Base-by-base conservation (phyloP, 192 early-diverging fungal species). In the Phlyctochytrium planicorne region DNA sequence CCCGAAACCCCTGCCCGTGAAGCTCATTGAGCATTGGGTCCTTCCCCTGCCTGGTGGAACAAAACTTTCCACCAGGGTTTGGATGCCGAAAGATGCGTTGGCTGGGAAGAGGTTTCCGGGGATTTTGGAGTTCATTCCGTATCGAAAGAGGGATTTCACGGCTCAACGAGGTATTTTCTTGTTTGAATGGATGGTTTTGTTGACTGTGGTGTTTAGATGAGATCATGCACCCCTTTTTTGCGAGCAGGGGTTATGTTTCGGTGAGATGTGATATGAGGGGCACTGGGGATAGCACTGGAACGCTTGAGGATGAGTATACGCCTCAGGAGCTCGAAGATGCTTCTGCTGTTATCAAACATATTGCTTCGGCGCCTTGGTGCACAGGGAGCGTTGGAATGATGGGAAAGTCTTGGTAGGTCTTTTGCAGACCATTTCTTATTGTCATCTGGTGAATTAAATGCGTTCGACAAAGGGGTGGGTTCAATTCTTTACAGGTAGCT, bases 41-140 rank as follows among this genome's bases (percentile, higher is more conserved):
- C 27, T 62, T 12, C 60, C 60, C 3, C 20, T 62, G 60, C 60
- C 60, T 10, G 60, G 34, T 6, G 33, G 60, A 10, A 35, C 34
- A 6, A 3, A 10, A 27, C 60, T 62, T 25, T 27, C 60, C 3
- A 33, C 60, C 32, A 30, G 30, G 31, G 33, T 35, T 17, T 62
- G 60, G 60, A 25, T 62, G 29, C 60, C 60, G 12, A 35, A 62
- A 33, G 60, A 62, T 35, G 60, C 60, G 3, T 10, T 27, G 60
- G 30, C 29, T 17, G 60, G 34, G 14, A 16, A 4, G 30, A 35
- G 20, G 60, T 57, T 25, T 25, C 60, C 60, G 10, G 60, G 10
- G 10, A 35, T 62, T 3, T 10, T 62, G 60, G 60, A 62, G 60
- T 34, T 33, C 31, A 62, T 62, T 34, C 60, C 60, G 30, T 62